Evolutionary conservation across 1,139 yeast genomes (phyloP).

Genomic region (Debaryomyces fabryi): DNA sequence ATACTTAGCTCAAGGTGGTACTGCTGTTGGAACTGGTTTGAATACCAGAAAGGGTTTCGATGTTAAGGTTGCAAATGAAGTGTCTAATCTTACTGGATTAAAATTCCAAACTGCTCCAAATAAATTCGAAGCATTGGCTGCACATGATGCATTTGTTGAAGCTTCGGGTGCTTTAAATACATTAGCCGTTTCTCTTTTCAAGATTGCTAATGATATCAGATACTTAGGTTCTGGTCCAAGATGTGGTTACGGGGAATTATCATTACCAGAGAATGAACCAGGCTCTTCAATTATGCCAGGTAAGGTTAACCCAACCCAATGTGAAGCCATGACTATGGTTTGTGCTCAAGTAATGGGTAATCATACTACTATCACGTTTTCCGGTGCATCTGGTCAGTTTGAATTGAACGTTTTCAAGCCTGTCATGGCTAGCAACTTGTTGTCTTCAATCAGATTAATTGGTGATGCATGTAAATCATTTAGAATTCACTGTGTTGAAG

Average conservation of each 20-base stretch:
- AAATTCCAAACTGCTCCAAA: conserved; percentile 88
- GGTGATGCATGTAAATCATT: conserved; percentile 84
- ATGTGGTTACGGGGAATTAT: conserved; percentile 92
- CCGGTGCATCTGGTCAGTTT: conserved; percentile 95
- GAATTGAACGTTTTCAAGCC: conserved; percentile 96
- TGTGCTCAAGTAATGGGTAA: conserved; percentile 94
- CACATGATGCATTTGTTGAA: conserved; percentile 94
- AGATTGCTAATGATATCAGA: conserved; percentile 93
- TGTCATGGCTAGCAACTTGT: conserved; percentile 80
- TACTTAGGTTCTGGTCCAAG: conserved; percentile 96
- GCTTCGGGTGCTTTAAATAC: conserved; percentile 93
- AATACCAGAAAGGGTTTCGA: conserved; percentile 87
- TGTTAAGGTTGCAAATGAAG: conserved; percentile 71
- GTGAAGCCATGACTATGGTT: conserved; percentile 95
- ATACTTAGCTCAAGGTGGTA: conserved; percentile 93
- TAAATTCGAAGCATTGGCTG: conserved; percentile 95
- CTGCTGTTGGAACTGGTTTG: conserved; percentile 95
- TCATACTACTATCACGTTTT: conserved; percentile 85
- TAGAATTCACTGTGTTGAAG: conserved; percentile 88
- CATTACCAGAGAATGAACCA: conserved; percentile 93
- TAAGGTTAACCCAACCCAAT: conserved; percentile 95
- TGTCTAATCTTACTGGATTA: conserved; percentile 76
- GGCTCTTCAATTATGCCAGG: conserved; percentile 98
- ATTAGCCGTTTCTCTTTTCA: conserved; percentile 82
- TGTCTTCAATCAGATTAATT: conserved; percentile 76